Percentiles rank a stretch among this genome's conserved stretches.
Evolutionary conservation across 2,329 filamentous ascomycete species (phyloP).

Genomic region (Sphaerulina musiva): DNA sequence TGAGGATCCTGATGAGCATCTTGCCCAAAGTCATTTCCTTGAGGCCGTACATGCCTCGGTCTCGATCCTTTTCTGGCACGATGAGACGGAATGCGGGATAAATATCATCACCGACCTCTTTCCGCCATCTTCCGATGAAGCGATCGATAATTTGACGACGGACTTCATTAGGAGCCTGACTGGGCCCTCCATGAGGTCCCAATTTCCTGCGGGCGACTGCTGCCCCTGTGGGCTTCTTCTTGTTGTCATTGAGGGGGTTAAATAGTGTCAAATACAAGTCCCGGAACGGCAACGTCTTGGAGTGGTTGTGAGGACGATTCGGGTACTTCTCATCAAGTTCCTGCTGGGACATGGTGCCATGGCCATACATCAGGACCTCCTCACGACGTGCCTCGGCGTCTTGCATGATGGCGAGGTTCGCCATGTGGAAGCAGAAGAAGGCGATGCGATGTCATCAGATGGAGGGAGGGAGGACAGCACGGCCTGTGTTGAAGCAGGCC

Average conservation of each 20-base stretch:
- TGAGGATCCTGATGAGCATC: constrained; percentile 83
- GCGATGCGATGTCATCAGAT: background rate
- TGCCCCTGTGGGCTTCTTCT: constrained; percentile 59
- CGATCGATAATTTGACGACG: constrained; percentile 73
- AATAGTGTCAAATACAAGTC: constrained; percentile 73
- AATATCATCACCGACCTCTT: constrained; percentile 83
- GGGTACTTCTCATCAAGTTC: constrained; percentile 60
- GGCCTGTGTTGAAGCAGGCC: constrained; percentile 3
- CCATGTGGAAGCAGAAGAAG: background rate
- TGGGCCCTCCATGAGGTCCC: constrained; percentile 50
- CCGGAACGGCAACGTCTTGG: constrained; percentile 73
- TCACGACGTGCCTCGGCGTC: constrained; percentile 42
- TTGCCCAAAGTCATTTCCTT: constrained; percentile 90
- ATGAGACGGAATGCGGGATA: constrained; percentile 90
- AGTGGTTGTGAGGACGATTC: constrained; percentile 72
- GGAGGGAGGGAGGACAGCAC: background rate
- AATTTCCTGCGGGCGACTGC: constrained; percentile 51
- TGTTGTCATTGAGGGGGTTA: constrained; percentile 71
- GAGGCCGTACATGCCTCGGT: constrained; percentile 85
- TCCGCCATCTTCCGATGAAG: constrained; percentile 81
- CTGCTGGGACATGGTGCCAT: constrained; percentile 39
- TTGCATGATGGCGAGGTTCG: constrained; percentile 31
- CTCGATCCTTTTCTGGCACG: constrained; percentile 84
- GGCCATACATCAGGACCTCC: constrained; percentile 46
- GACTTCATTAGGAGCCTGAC: constrained; percentile 60